These are phyloP conservation scores for Colletotrichum eremochloae DNA, from an alignment of 2,329 filamentous ascomycete species.

Conservation along the genomic window DNA sequence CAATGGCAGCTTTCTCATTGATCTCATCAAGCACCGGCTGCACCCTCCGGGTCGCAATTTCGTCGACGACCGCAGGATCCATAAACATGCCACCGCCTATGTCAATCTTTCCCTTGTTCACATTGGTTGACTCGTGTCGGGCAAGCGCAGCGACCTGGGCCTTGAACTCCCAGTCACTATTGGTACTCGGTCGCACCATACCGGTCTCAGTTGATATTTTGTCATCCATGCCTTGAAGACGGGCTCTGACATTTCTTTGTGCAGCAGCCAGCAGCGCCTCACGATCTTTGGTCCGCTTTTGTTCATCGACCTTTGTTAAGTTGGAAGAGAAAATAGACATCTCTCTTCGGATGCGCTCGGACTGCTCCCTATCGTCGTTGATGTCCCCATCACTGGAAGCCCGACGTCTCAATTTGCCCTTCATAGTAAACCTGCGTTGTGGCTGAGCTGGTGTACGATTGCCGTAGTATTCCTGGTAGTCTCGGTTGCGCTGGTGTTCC, in stretches of 20 bases:
- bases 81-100: constrained; percentile 87
- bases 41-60: constrained; percentile 80
- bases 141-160: constrained; percentile 77
- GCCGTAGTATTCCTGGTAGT: constrained; percentile 84
- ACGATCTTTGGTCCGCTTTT: constrained; percentile 82
- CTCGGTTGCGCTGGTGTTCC: constrained; percentile 72
- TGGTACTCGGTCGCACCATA: constrained; percentile 75
- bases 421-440: constrained; percentile 62
- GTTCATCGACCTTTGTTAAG: constrained; percentile 76
- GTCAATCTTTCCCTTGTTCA: constrained; percentile 69
- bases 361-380: constrained; percentile 75
- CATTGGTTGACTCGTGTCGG: constrained; percentile 63
- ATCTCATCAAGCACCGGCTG: constrained; percentile 91
- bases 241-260: constrained; percentile 86
- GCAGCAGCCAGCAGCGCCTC: constrained; percentile 82
- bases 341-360: constrained; percentile 79
- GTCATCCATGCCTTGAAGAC: constrained; percentile 85
- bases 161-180: constrained; percentile 84
- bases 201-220: constrained; percentile 83
- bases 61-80: constrained; percentile 81
- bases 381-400: constrained; percentile 76
- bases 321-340: constrained; percentile 83
- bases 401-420: constrained; percentile 71
- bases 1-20: constrained; percentile 79
- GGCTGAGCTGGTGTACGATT: constrained; percentile 55